Evolutionary conservation across 306 rosid species (phyloP).

Genomic region (Pachyrhizus erosus): DNA sequence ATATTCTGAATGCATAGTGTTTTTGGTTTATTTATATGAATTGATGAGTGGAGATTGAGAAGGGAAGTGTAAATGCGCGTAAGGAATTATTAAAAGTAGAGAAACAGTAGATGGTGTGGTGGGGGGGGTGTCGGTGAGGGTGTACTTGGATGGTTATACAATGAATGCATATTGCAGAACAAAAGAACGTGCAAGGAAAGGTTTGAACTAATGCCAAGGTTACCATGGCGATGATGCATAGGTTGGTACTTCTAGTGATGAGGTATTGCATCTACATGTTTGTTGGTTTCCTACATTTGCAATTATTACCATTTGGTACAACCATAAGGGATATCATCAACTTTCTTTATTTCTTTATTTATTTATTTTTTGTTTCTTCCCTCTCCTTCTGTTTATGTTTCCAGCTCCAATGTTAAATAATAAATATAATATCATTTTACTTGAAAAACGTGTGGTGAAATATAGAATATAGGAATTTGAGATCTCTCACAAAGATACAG

Average conservation of each 20-base stretch:
- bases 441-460: not conserved
- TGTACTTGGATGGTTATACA: not conserved
- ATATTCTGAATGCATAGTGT: no score
- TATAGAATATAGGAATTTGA: not conserved
- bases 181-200: constrained; percentile 46
- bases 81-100: not conserved
- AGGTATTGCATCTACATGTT: constrained; percentile 3
- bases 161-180: constrained; percentile 16
- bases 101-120: constrained; percentile 9
- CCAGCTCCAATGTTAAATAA: not conserved
- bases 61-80: constrained; percentile 42
- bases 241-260: constrained; percentile 23
- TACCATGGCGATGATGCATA: constrained; percentile 2
- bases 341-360: not conserved
- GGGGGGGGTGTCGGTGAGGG: constrained; percentile 48
- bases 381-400: not conserved
- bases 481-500: not conserved
- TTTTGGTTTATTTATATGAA: no score
- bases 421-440: not conserved
- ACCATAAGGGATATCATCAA: not conserved
- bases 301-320: constrained; percentile 46
- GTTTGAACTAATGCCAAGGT: constrained; percentile 27
- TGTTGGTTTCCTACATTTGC: not conserved
- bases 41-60: not conserved
- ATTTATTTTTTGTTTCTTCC: not conserved